Evolutionary conservation across 257 asterid species (phyloP), one percentile per base, ranked within the genome.

Genomic region (Salvia splendens): DNA sequence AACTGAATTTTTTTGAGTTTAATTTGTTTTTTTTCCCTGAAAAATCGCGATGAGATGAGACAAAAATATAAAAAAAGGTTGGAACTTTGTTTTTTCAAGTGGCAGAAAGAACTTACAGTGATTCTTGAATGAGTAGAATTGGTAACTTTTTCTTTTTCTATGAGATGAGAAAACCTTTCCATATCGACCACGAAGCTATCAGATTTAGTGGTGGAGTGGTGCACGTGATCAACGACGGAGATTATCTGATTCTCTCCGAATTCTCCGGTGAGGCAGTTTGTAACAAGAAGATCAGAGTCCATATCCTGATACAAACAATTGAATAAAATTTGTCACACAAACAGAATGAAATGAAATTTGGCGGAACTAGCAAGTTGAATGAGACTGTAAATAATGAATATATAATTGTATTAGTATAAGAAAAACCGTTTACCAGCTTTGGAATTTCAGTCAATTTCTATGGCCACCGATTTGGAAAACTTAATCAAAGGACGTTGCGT

Each of bases 131-230:
- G 84, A 57, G 79, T 64, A 47, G 65, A 20, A 40, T 62, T 74
- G 1, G 40, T 50, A 14, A 24, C 0, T 24, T 24, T 24, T 24
- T 85, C 95, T 66, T 77, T 88, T 61, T 85, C 89, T 6, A 67
- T 54, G 35, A 77, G 70, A 55, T 76, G 94, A 33, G 90, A 77
- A 46, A 88, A 78, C 0, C 84, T 81, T 33, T 87, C 92, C 84
- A 92, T 87, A 55, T 92, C 95, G 53, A 89, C 82, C 61, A 84
- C 84, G 75, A 87, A 84, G 72, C 85, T 79, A 32, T 89, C 89
- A 12, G 89, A 47, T 61, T 78, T 75, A 28, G 62, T 16, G 66
- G 12, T 57, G 1, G 74, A 55, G 20, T 71, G 69, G 15, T 78
- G 79, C 51, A 24, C 20, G 20, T 17, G 20, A 17, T 81, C 81